Conservation (phyloP, 2,329 filamentous ascomycete genomes). For the Aureobasidium subglaciale region DNA sequence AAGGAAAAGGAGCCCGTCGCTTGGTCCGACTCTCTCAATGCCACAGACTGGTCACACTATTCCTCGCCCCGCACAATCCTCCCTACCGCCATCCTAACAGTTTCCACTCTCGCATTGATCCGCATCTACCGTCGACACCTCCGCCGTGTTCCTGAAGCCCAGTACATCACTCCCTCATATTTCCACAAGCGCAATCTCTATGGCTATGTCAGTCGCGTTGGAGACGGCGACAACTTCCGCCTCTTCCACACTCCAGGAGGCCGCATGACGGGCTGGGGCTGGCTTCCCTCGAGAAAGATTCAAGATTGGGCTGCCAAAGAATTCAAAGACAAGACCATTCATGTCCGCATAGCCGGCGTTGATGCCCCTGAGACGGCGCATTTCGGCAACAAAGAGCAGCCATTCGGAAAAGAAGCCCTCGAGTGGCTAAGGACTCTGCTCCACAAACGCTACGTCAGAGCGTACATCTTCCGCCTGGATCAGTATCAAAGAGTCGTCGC, state of each 20-base stretch:
- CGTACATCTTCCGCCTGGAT: conserved; percentile 75
- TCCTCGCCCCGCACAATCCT: conserved; percentile 38
- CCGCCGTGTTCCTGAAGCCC: conserved; percentile 72
- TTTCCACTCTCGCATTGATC: conserved; percentile 47
- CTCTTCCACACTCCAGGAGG: conserved; percentile 95
- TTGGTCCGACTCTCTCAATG: conserved; percentile 35
- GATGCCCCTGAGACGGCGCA: conserved; percentile 91
- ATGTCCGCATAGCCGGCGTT: conserved; percentile 81
- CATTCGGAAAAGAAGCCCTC: conserved; percentile 72
- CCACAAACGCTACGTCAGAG: conserved; percentile 65
- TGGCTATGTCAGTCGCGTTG: conserved; percentile 84
- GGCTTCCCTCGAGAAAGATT: conserved; percentile 21
- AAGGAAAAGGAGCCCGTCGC: conserved; percentile 32
- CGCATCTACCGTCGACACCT: conserved; percentile 65
- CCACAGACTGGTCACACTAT: conserved; percentile 49
- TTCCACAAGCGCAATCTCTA: conserved; percentile 69
- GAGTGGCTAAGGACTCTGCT: conserved; percentile 72
- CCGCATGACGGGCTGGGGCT: conserved; percentile 76
- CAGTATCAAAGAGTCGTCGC: conserved; percentile 90
- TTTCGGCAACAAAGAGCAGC: conserved; percentile 83
- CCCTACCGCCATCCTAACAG: conserved; percentile 45
- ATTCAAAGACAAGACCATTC: conserved; percentile 52
- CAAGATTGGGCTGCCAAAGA: not conserved
- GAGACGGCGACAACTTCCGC: conserved; percentile 93
- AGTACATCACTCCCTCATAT: conserved; percentile 65